Conservation (phyloP, 441 rosid genomes). For the Jatropha multifida region DNA sequence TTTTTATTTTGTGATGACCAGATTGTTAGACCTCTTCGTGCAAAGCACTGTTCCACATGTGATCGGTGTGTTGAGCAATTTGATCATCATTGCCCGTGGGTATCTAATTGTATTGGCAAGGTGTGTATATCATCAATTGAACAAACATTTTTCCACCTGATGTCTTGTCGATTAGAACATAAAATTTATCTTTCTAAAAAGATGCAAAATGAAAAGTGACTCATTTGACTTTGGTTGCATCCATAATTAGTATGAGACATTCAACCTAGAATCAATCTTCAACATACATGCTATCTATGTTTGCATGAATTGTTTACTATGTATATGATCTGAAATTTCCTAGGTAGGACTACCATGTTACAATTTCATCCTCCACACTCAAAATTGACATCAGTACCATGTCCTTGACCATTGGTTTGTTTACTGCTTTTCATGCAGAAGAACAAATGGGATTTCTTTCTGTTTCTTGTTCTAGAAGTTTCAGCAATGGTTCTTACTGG, state of each 20-base stretch:
- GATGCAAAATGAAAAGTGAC: not conserved
- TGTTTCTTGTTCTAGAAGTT: conserved; percentile 84
- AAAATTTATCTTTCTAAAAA: not conserved
- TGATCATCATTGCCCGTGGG: conserved; percentile 99
- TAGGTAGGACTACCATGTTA: not conserved
- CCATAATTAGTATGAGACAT: not conserved
- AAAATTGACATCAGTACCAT: not conserved
- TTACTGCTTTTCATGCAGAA: conserved; percentile 54
- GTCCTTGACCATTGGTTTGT: not conserved
- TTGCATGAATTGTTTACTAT: not conserved
- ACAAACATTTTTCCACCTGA: not conserved
- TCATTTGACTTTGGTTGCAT: conserved; percentile 2
- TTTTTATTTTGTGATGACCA: conserved; percentile 30
- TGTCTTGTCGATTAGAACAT: not conserved
- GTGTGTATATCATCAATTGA: conserved; percentile 35
- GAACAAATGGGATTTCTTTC: conserved; percentile 92
- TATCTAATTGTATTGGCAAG: conserved; percentile 98
- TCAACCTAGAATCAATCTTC: not conserved
- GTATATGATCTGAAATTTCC: not conserved
- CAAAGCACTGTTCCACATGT: conserved; percentile 95
- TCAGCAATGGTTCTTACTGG: conserved; percentile 89
- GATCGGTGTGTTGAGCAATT: conserved; percentile 97
- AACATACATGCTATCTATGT: not conserved
- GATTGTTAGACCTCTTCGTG: conserved; percentile 96
- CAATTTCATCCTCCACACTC: not conserved